phyloP scores from a whole-genome alignment of 495 filamentous ascomycete species.

The Cetradonia linearis region DNA sequence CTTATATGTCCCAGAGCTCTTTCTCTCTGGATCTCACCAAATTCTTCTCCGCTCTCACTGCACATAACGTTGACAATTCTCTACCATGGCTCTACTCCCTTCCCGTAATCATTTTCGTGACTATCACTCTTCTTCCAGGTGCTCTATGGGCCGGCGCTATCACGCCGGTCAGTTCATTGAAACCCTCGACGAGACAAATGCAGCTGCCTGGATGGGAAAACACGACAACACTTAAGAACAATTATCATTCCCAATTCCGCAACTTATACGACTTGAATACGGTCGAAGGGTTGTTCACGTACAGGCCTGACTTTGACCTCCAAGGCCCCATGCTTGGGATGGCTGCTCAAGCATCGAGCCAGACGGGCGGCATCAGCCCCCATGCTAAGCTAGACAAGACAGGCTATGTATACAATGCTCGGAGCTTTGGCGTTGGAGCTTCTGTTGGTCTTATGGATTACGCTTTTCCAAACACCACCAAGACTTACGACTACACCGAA shows the following conservation, averaged over 20 bases:
- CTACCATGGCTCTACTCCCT: constrained; percentile 5
- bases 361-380: constrained; percentile 11
- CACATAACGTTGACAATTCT: background rate
- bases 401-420: constrained; percentile 28
- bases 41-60: background rate
- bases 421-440: constrained; percentile 31
- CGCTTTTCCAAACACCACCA: constrained; percentile 11
- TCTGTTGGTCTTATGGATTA: constrained; percentile 29
- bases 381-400: constrained; percentile 33
- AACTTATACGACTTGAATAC: background rate
- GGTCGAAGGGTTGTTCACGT: constrained; percentile 27
- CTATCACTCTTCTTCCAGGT: constrained; percentile 23
- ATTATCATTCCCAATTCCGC: background rate
- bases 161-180: constrained; percentile 24
- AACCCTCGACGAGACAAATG: constrained; percentile 7
- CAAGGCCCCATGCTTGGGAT: constrained; percentile 25
- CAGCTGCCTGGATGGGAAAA: constrained; percentile 17
- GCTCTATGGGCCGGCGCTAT: constrained; percentile 33
- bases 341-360: constrained; percentile 25
- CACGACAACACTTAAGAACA: background rate
- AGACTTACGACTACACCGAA: constrained; percentile 28
- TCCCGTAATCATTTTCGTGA: constrained; percentile 22
- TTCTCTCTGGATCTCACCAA: background rate
- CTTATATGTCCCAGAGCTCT: background rate
- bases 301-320: constrained; percentile 24